These are phyloP conservation scores for Aegilops sharonensis DNA, from an alignment of 176 grass and related monocot species.

Conservation along the genomic window DNA sequence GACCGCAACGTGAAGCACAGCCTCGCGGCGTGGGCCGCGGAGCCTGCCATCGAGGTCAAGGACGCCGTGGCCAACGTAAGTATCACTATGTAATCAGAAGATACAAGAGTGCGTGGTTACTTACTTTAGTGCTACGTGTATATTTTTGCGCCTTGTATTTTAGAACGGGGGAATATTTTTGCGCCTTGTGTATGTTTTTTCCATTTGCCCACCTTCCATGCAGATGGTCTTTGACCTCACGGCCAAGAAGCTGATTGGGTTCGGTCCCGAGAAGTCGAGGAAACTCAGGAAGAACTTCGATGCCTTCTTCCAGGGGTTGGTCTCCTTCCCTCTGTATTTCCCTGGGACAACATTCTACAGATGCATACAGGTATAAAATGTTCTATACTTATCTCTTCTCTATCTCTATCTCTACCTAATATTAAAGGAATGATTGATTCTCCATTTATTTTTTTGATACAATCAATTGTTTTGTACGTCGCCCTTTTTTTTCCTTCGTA, in stretches of 20 bases:
- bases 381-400: no score
- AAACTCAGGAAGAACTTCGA: conserved; percentile 7
- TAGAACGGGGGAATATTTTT: no score
- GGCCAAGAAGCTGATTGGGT: conserved; percentile 14
- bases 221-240: conserved; percentile 20
- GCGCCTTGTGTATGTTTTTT: no score
- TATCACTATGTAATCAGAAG: neutral
- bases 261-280: neutral
- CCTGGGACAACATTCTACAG: conserved; percentile 1
- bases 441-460: no score
- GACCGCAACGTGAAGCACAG: neutral
- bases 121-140: no score
- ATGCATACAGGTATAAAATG: conserved; percentile 18
- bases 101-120: neutral
- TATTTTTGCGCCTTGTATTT: no score
- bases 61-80: neutral
- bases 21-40: neutral
- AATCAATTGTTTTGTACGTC: no score
- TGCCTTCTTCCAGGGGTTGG: conserved; percentile 1
- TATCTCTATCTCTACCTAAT: no score
- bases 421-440: no score
- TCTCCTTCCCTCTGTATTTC: conserved; percentile 10
- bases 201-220: neutral
- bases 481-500: no score
- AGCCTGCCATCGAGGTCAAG: conserved; percentile 11